Base-by-base conservation (phyloP, 2,329 filamentous ascomycete genomes). In the Diaporthe humulicola region DNA sequence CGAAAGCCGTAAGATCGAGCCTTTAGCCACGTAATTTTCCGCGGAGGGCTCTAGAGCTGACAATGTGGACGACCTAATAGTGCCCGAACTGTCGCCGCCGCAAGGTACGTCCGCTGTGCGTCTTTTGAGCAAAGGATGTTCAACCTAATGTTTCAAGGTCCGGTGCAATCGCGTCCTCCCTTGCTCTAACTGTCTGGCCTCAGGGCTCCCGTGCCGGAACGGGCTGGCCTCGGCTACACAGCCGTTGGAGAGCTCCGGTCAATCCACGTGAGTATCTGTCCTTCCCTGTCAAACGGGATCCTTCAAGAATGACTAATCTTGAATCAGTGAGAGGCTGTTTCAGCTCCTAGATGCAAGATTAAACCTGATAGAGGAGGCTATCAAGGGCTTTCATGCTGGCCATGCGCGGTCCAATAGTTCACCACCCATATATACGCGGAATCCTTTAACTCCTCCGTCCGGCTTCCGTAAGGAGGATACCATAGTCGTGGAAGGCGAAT, bases 161-260 rank as follows among this genome's bases (percentile, higher is more conserved):
- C 60, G 60, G 28, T 66, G 60, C 25, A 66, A 50, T 48, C 60
- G 42, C n/a, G 60, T 66, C 19, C 28, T 66, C 28, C 60, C 60
- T 22, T 66, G 60, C 25, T 66, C 60, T 4, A 66, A 66, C 25
- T 66, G 42, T 28, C 17, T 66, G 60, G 17, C 60, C 40, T 66
- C 40, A 2, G 60, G 60, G 42, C 42, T 66, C 17, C n/a, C 60
- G 28, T 66, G 42, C 40, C 60, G 40, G 40, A 66, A 66, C 14
- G 42, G 28, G 8, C 42, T 66, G 42, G 60, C 60, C 9, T 33
- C 60, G 8, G 42, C 30, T n/a, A 7, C 42, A 7, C 60, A 48
- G 42, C 42, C 60, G 6, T n/a, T 50, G 19, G 42, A 66, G 1
- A 36, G 10, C 30, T 25, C 40, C 40, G 7, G 17, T 9, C 28